These are phyloP conservation scores for Jackrogersella minutella DNA, from an alignment of 495 filamentous ascomycete species.

Conservation along the genomic window DNA sequence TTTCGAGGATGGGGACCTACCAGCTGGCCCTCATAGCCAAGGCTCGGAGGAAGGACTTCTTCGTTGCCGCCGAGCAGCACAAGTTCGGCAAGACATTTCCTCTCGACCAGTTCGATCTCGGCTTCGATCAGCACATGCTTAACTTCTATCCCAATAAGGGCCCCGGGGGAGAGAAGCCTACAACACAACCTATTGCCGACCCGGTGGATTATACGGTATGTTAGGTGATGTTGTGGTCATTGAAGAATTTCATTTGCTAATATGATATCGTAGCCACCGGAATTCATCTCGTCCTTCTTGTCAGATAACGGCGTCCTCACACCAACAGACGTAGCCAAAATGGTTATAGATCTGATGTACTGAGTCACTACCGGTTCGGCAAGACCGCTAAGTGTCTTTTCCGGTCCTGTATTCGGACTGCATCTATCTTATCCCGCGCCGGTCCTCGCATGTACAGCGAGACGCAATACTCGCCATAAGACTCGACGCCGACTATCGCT, in stretches of 20 bases:
- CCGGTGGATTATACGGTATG: slow-evolving; percentile 84
- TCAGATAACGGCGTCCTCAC: slow-evolving; percentile 56
- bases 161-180: slow-evolving; percentile 34
- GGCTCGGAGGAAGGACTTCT: slow-evolving; percentile 79
- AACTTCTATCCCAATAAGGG: slow-evolving; percentile 43
- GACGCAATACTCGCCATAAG: not conserved
- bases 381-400: not conserved
- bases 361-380: slow-evolving; percentile 10
- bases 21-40: slow-evolving; percentile 87
- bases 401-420: not conserved
- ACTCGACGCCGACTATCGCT: not conserved
- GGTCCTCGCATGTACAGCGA: not conserved
- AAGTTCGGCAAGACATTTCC: slow-evolving; percentile 86
- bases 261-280: slow-evolving; percentile 61
- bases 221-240: slow-evolving; percentile 35
- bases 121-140: slow-evolving; percentile 45
- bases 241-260: not conserved
- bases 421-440: not conserved
- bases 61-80: slow-evolving; percentile 93
- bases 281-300: slow-evolving; percentile 69
- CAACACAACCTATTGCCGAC: slow-evolving; percentile 41
- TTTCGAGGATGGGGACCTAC: slow-evolving; percentile 88
- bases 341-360: slow-evolving; percentile 44
- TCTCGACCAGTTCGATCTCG: slow-evolving; percentile 77
- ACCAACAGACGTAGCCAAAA: slow-evolving; percentile 43